Evolutionary conservation across 2,329 filamentous ascomycete species (phyloP).

Genomic region (Fusarium irregulare): DNA sequence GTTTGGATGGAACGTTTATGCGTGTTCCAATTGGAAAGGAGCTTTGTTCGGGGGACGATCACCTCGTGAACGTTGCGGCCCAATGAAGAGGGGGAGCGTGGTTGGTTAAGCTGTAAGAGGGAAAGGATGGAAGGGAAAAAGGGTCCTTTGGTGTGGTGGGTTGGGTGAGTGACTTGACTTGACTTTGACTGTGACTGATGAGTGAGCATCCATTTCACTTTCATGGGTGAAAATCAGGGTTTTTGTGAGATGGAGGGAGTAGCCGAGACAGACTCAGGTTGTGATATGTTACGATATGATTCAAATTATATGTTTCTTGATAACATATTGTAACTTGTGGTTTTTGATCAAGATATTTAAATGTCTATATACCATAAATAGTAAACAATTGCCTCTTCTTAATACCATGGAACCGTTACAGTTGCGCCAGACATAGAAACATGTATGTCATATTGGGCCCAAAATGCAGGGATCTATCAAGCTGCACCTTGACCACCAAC

Average conservation of each 20-base stretch:
- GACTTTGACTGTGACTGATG: too few species aligned
- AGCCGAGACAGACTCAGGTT: conserved; percentile 20
- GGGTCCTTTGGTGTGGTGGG: conserved; percentile 38
- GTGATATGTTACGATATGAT: neutral
- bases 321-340: neutral
- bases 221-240: conserved; percentile 11
- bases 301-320: neutral
- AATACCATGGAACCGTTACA: conserved; percentile 11
- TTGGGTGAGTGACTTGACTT: conserved; percentile 37
- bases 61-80: conserved; percentile 41
- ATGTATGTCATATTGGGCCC: conserved; percentile 23
- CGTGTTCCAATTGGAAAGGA: conserved; percentile 12
- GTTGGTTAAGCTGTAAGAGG: neutral
- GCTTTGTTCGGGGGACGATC: conserved; percentile 10
- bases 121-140: conserved; percentile 8
- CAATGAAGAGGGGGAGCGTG: conserved; percentile 37
- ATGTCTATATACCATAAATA: conserved; percentile 19
- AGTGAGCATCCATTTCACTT: too few species aligned
- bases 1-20: neutral
- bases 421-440: neutral
- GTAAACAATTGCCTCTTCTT: conserved; percentile 8
- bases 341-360: neutral
- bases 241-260: conserved; percentile 14
- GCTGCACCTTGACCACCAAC: conserved; percentile 32
- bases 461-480: conserved; percentile 40